A percentile compares a stretch with the other conserved stretches of the same genome.
Evolutionary conservation across 768 basidiomycete species (phyloP).

Genomic region (Kwoniella botswanensis): DNA sequence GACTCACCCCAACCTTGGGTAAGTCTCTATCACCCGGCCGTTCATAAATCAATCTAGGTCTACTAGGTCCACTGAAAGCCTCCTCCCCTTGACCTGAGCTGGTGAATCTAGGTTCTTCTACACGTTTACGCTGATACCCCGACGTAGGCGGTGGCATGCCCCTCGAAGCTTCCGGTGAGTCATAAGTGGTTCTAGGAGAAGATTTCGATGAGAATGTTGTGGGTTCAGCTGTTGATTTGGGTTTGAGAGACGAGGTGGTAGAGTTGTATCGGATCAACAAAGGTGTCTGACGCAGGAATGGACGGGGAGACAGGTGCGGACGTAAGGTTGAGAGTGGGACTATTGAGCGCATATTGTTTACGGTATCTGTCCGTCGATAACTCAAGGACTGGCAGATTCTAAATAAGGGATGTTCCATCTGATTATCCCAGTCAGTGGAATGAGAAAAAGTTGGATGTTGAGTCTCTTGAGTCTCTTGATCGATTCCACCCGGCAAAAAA

Average conservation of each 20-base stretch:
- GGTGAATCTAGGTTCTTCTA: neutral
- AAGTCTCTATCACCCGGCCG: constrained; percentile 48
- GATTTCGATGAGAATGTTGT: constrained; percentile 47
- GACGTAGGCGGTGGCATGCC: constrained; percentile 32
- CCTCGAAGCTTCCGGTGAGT: constrained; percentile 40
- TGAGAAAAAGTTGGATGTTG: too few species aligned
- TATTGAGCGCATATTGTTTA: constrained; percentile 1
- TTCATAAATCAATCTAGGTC: constrained; percentile 53
- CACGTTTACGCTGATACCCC: constrained; percentile 1
- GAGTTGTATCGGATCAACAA: neutral
- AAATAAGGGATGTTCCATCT: too few species aligned
- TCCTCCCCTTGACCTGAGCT: constrained; percentile 9
- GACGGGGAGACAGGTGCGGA: neutral
- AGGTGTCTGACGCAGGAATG: neutral
- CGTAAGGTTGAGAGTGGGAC: neutral
- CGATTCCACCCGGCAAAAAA: neutral
- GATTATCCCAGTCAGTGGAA: too few species aligned
- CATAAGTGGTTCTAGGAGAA: constrained; percentile 38
- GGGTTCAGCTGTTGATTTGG: constrained; percentile 21
- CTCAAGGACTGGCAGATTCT: too few species aligned
- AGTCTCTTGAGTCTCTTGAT: neutral
- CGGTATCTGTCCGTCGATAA: too few species aligned
- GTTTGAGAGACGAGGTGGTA: neutral
- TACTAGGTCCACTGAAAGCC: constrained; percentile 52
- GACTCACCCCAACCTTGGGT: constrained; percentile 46